Evolutionary conservation across 2,329 filamentous ascomycete species (phyloP).

Genomic region (Fonsecaea multimorphosa): DNA sequence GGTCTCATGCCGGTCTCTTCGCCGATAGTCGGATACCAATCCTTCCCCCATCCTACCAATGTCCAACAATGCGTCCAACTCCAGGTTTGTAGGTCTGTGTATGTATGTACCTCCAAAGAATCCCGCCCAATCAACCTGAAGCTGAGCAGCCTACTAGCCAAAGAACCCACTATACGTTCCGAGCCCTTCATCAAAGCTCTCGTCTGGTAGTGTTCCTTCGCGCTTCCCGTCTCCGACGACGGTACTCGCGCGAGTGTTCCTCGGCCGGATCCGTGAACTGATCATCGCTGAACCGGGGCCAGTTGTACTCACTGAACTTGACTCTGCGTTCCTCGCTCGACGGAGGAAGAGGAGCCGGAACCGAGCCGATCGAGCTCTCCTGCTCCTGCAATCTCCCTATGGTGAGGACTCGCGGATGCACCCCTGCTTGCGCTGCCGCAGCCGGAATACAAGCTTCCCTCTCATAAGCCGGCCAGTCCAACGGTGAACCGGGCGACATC

Average conservation of each 20-base stretch:
- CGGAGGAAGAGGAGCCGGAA: conserved; percentile 22
- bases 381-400: not conserved
- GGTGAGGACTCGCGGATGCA: not conserved
- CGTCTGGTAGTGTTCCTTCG: not conserved
- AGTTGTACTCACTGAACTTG: conserved; percentile 27
- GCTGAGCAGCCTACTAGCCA: not conserved
- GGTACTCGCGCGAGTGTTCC: conserved; percentile 27
- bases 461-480: conserved; percentile 13
- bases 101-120: no score
- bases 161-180: no score
- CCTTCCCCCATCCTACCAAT: no score
- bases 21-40: not conserved
- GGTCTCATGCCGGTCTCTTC: not conserved
- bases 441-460: conserved; percentile 13
- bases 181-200: not conserved
- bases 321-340: conserved; percentile 10
- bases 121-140: not conserved
- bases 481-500: conserved; percentile 12
- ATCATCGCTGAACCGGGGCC: conserved; percentile 30
- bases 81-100: no score
- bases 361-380: conserved; percentile 5
- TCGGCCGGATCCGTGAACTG: conserved; percentile 30
- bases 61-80: no score
- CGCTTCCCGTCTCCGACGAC: conserved; percentile 26
- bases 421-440: not conserved